A percentile compares a stretch with the other conserved stretches of the same genome.
phyloP scores from a whole-genome alignment of 129 eudicot genomes.

The Scalesia atractyloides region DNA sequence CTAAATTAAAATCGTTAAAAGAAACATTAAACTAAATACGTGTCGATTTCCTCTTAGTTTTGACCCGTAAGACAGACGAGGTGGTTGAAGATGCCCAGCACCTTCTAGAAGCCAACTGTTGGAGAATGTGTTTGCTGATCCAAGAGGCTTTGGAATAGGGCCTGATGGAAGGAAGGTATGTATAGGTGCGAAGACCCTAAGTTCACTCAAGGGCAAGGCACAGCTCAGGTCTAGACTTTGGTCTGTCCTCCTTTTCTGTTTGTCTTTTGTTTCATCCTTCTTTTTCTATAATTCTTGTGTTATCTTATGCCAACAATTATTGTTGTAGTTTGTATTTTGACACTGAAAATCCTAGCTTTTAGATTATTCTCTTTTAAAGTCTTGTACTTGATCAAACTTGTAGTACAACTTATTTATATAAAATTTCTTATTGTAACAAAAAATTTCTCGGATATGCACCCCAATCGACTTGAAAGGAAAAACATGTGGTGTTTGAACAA shows the following conservation, averaged over 20 bases:
- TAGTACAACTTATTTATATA: neutral
- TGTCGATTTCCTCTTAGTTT: too few species aligned
- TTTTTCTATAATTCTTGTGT: neutral
- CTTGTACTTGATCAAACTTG: neutral
- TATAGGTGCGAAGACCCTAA: slow-evolving; percentile 35
- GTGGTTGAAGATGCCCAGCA: slow-evolving; percentile 28
- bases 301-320: slow-evolving; percentile 3
- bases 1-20: too few species aligned
- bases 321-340: slow-evolving; percentile 19
- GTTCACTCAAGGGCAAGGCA: slow-evolving; percentile 32
- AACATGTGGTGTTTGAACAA: too few species aligned
- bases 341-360: neutral
- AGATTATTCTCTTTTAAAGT: neutral
- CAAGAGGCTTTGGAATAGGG: slow-evolving; percentile 34
- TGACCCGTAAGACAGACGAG: slow-evolving; percentile 32
- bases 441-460: too few species aligned
- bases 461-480: too few species aligned
- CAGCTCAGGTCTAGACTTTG: slow-evolving; percentile 30
- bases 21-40: too few species aligned
- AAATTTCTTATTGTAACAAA: neutral
- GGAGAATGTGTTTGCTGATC: slow-evolving; percentile 37
- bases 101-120: slow-evolving; percentile 36
- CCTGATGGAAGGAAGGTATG: slow-evolving; percentile 34
- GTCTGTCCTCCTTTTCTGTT: neutral
- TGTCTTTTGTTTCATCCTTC: slow-evolving; percentile 1